Conservation (phyloP, 108 stramenopile species). For the Fistulifera pelliculosa region DNA sequence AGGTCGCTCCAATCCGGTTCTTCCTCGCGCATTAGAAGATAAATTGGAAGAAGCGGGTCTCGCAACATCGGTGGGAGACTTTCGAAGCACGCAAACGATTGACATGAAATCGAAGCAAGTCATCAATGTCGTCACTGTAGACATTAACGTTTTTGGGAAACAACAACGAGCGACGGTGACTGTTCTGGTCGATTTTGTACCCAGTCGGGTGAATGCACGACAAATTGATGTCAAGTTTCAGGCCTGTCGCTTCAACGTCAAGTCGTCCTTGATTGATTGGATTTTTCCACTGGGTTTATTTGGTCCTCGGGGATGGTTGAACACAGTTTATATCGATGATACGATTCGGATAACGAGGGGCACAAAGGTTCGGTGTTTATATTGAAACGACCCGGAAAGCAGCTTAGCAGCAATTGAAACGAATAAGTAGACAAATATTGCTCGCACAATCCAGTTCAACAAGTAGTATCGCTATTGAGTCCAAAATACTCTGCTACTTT, state of each 20-base stretch:
- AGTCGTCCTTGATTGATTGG: constrained; percentile 36
- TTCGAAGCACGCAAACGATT: constrained; percentile 60
- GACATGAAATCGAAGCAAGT: constrained; percentile 54
- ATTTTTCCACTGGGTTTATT: constrained; percentile 53
- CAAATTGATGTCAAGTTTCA: constrained; percentile 75
- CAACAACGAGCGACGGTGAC: constrained; percentile 28
- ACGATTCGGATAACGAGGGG: constrained; percentile 72
- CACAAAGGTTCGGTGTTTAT: constrained; percentile 80
- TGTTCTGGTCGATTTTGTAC: constrained; percentile 44
- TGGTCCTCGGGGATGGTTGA: constrained; percentile 70
- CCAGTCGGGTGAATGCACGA: constrained; percentile 40
- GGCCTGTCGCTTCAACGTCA: constrained; percentile 40
- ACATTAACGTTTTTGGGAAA: constrained; percentile 12
- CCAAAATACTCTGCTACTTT: too few relatives aligned
- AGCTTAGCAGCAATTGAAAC: too few relatives aligned
- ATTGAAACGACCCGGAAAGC: constrained; percentile 24
- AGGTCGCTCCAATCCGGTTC: constrained; percentile 57
- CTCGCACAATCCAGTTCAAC: too few relatives aligned
- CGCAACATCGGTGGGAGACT: neutral
- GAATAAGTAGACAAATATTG: too few relatives aligned
- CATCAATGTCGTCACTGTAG: constrained; percentile 62
- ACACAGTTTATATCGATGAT: constrained; percentile 65
- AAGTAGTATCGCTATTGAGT: too few relatives aligned
- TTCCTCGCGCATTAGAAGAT: constrained; percentile 55
- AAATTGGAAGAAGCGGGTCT: constrained; percentile 55